phyloP scores from a whole-genome alignment of 257 asterid genomes.

The Nicotiana benthamiana region DNA sequence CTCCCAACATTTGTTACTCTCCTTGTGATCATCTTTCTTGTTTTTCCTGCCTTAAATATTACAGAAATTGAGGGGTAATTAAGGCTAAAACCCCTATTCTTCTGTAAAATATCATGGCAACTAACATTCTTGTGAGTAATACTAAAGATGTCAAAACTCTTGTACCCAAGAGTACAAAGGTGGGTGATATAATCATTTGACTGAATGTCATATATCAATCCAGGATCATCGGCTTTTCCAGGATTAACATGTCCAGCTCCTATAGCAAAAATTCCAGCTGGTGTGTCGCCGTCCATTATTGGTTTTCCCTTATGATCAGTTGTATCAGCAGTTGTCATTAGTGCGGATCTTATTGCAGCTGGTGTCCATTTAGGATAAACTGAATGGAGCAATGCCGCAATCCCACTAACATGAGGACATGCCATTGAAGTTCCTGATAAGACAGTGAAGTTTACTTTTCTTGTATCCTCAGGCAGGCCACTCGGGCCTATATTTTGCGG shows the following conservation, averaged over 20 bases:
- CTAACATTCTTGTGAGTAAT: constrained; percentile 81
- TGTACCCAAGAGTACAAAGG: constrained; percentile 64
- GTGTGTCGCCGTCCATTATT: constrained; percentile 67
- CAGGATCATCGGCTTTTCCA: constrained; percentile 64
- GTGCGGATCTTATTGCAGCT: constrained; percentile 16
- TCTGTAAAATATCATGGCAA: constrained; percentile 44
- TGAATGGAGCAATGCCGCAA: constrained; percentile 9
- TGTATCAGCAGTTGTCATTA: constrained; percentile 32
- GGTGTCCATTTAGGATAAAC: constrained; percentile 10
- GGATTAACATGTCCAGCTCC: constrained; percentile 97
- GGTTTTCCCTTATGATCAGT: constrained; percentile 61
- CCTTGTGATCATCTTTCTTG: constrained; percentile 47
- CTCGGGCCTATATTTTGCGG: constrained; percentile 87
- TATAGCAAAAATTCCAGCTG: constrained; percentile 61
- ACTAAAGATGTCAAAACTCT: constrained; percentile 49
- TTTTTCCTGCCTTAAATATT: constrained; percentile 43
- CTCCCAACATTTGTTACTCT: constrained; percentile 64
- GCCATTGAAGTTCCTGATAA: constrained; percentile 50
- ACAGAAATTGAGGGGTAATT: constrained; percentile 80
- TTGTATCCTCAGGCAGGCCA: constrained; percentile 74
- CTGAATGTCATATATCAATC: constrained; percentile 60
- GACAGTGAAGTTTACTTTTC: constrained; percentile 83
- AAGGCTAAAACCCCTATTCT: constrained; percentile 69
- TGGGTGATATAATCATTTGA: constrained; percentile 63
- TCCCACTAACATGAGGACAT: constrained; percentile 11